Evolutionary conservation across 2,329 filamentous ascomycete genomes (phyloP), one percentile per base, ranked within the genome.

Genomic region (Rhinocladiella mackenziei): DNA sequence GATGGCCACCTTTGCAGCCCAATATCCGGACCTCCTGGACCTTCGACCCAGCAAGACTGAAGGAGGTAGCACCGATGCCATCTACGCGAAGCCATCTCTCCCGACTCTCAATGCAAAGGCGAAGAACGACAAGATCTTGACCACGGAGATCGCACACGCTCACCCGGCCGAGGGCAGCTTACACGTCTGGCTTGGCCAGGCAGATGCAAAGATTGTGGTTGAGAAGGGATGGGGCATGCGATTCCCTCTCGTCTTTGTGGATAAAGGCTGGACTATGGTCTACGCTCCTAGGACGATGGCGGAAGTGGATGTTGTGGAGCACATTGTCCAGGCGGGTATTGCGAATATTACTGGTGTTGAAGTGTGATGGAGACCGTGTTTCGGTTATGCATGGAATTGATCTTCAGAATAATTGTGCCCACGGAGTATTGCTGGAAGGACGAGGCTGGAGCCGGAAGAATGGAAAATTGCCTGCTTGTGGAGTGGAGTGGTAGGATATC

Each of bases 201-300:
- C 43, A 10, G 51, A 53, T 31, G 51, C 51, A 5, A 50, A 33
- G 39, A 45, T 28, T 2, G 48, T 53, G 17, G 47, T 53, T 3
- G 51, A 48, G 30, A 47, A 48, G 44, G 48, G 48, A n/a, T 53
- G 47, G 44, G 51, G 43, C 2, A 5, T 45, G 44, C 34, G 48
- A 18, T 53, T 53, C 26, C 51, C 51, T 11, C 25, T 53, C 18
- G 13, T 22, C n/a, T 45, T 42, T 13, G 34, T 50, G 10, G 47
- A 50, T 19, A 53, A 44, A 26, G 51, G 51, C 11, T 53, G 47
- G 47, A 28, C 32, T 2, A 50, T 53, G 51, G 41, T 53, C 4
- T 53, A 53, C 26, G 37, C 51, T 2, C 51, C 51, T 7, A 26
- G 44, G 13, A 53, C 51, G 2, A 39, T 45, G 37, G 35, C 44